Base-by-base conservation (phyloP, 2,329 filamentous ascomycete genomes). In the Tympanopsis confertula region DNA sequence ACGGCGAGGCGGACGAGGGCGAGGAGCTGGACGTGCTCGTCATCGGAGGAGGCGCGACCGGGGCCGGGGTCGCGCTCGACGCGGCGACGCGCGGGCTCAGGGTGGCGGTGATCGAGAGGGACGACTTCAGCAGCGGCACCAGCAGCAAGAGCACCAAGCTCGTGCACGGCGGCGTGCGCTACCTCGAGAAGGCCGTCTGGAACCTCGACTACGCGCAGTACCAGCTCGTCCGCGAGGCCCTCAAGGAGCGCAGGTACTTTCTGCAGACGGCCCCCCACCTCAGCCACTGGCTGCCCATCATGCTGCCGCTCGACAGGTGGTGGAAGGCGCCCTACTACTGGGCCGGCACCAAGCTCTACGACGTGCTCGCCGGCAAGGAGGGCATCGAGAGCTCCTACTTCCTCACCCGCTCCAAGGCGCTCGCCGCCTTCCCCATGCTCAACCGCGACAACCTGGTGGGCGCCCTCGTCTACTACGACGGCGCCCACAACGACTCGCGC, bases 381-480 rank as follows among this genome's bases (percentile, higher is more conserved):
- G 86, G 86, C 39, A 88, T 93, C 50, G 86, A 93, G 58, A 86
- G 76, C 50, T 89, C 84, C 4, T 93, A 93, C 62, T 93, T 93
- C 56, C 63, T 93, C 52, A 88, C 85, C 18, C 81, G 80, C 58
- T 88, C 82, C 56, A 89, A 89, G 61, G 85, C 86, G 5, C 66
- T 93, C 44, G 85, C 89, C 55, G 82, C 82, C 2, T 93, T 93
- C 53, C 86, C 86, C 5, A 91, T 93, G 86, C 61, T 93, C 46
- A 88, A 86, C 62, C 81, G 77, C 53, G 78, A 83, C 30, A 77
- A 82, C 45, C 65, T 93, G 13, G 73, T 87, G 33, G 86, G 86
- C 42, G 85, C 86, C 41, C 63, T 93, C 50, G 86, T 93, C 18
- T 94, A 94, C 66, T 93, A 93, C 55, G 86, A 94, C 62, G 86